A percentile compares a stretch with the other conserved stretches of the same genome.
phyloP scores from a whole-genome alignment of 1,139 yeast genomes.

The Saccharomycopsis phalli region DNA sequence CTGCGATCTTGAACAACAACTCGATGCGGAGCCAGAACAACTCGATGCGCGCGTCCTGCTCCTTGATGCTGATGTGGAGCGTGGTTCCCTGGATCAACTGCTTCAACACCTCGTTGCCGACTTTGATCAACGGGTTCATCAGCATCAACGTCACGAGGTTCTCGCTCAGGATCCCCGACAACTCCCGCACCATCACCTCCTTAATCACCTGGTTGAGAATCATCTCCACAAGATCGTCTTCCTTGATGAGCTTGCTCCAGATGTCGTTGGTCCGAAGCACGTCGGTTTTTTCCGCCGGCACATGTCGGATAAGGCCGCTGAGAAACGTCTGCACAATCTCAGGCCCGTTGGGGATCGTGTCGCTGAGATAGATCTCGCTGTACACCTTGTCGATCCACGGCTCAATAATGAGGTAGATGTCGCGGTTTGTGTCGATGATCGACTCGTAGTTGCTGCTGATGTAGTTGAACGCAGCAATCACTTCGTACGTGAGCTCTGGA shows the following conservation, averaged over 20 bases:
- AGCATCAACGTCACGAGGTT: constrained; percentile 11
- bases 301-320: constrained; percentile 6
- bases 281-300: constrained; percentile 9
- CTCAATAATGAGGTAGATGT: constrained; percentile 6
- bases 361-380: not conserved
- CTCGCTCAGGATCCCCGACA: constrained; percentile 7
- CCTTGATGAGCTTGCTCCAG: constrained; percentile 6
- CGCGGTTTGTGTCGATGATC: not conserved
- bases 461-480: constrained; percentile 11
- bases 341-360: not conserved
- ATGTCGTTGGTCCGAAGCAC: constrained; percentile 8
- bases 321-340: constrained; percentile 12
- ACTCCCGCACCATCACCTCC: constrained; percentile 14
- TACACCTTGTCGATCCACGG: constrained; percentile 13
- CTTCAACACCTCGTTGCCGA: constrained; percentile 7
- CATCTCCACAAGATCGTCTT: constrained; percentile 1
- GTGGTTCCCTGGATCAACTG: constrained; percentile 6
- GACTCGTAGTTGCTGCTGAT: constrained; percentile 1
- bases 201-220: constrained; percentile 12
- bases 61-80: constrained; percentile 5
- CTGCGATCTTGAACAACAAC: constrained; percentile 9
- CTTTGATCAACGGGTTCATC: constrained; percentile 7
- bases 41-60: constrained; percentile 13
- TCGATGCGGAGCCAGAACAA: constrained; percentile 15
- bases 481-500: constrained; percentile 12